A percentile compares a stretch with the other conserved stretches of the same genome.
phyloP scores from a whole-genome alignment of 352 stramenopile species.

The Stephanocyclus meneghinianus region DNA sequence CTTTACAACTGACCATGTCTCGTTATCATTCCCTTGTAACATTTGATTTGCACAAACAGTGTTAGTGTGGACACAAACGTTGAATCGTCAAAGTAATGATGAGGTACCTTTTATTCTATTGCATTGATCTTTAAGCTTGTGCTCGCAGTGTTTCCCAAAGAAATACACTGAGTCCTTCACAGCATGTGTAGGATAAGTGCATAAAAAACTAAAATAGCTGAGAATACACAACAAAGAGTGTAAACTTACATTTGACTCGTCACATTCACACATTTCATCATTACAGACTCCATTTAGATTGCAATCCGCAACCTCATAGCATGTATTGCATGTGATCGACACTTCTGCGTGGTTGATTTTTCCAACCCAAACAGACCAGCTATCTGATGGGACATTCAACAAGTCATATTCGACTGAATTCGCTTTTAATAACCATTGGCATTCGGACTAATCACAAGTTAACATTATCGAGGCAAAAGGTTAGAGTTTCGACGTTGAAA shows the following conservation, averaged over 20 bases:
- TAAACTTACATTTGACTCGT: background rate
- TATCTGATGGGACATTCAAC: slow-evolving; percentile 3
- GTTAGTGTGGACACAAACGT: too few relatives aligned
- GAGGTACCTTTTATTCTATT: background rate
- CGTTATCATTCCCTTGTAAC: too few relatives aligned
- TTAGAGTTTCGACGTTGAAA: background rate
- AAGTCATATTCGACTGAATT: slow-evolving; percentile 14
- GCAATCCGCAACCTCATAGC: background rate
- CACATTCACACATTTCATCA: background rate
- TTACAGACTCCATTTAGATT: background rate
- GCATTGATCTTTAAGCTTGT: background rate
- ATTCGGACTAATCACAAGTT: background rate
- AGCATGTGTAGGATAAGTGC: background rate
- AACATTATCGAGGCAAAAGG: slow-evolving; percentile 1
- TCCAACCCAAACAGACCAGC: slow-evolving; percentile 20
- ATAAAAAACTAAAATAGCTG: background rate
- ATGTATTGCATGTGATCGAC: background rate
- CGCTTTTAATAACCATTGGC: slow-evolving; percentile 6
- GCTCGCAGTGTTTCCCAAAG: slow-evolving; percentile 8
- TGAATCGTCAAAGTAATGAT: too few relatives aligned
- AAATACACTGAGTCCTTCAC: too few relatives aligned
- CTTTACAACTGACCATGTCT: too few relatives aligned
- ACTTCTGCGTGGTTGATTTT: background rate
- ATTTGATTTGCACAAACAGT: too few relatives aligned
- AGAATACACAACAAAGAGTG: background rate